Base-by-base conservation (phyloP, 192 early-diverging fungal genomes). In the Podochytrium sp. region DNA sequence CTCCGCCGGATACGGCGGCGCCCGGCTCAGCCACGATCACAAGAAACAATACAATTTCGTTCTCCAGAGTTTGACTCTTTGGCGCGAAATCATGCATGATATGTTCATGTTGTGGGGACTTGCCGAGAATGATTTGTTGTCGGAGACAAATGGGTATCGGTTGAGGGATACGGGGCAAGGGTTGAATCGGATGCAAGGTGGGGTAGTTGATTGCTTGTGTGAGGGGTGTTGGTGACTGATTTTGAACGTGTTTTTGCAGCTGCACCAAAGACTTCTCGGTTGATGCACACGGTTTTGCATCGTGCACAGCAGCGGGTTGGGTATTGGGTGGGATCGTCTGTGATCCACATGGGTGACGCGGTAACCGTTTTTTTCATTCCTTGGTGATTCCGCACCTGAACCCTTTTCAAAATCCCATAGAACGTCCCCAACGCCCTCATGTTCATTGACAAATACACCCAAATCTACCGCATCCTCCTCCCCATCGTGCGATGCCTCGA, bases 391-490 rank as follows among this genome's bases (percentile, higher is more conserved):
- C n/a, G n/a, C n/a, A n/a, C n/a, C n/a, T n/a, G n/a, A n/a, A n/a
- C n/a, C n/a, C n/a, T n/a, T n/a, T n/a, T n/a, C 1, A 25, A 67
- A 29, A 51, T 55, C 27, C 29, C 16, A 60, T 60, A 83, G 65
- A 99, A 98, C 75, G 98, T 99, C 14, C 96, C 98, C 25, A 99
- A 99, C 75, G 93, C 98, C 3, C 87, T 99, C 37, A 91, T 97
- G 89, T 98, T 98, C 64, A 98, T 99, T 75, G 78, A 76, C 74
- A 90, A 92, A 86, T 98, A 98, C 81, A 97, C 95, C 70, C 96
- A 99, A 87, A 92, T 99, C n/a, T 88, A 95, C 59, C 88, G 93
- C 53, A 99, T 99, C 65, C 86, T 99, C 18, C 91, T 91, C 68
- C 97, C 97, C 0, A 90, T 99, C 43, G 86, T 90, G 43, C 86